Percentiles rank a stretch among this genome's conserved stretches.
These are phyloP conservation scores for Cladophialophora psammophila DNA, from an alignment of 2,329 filamentous ascomycete species.

Conservation along the genomic window DNA sequence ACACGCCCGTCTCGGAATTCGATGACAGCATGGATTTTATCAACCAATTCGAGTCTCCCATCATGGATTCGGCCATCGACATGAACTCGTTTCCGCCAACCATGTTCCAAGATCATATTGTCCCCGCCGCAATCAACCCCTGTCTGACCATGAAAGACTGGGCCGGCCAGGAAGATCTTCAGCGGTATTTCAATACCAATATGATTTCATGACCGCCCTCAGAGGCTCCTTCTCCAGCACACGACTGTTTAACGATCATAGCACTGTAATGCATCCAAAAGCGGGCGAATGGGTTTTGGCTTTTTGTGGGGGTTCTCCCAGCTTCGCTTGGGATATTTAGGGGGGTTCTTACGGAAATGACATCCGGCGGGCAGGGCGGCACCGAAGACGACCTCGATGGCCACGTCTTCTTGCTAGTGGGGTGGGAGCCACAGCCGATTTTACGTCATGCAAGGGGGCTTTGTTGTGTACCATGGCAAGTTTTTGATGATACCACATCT, in stretches of 20 bases:
- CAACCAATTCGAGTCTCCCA: conserved; percentile 38
- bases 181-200: conserved; percentile 36
- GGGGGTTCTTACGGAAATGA: background rate
- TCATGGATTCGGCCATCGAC: conserved; percentile 33
- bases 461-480: conserved; percentile 13
- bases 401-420: conserved; percentile 4
- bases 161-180: conserved; percentile 38
- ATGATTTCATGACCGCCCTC: conserved; percentile 28
- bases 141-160: conserved; percentile 41
- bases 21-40: conserved; percentile 41
- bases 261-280: conserved; percentile 31
- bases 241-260: conserved; percentile 22
- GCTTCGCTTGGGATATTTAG: background rate
- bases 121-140: conserved; percentile 38
- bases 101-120: conserved; percentile 36
- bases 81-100: conserved; percentile 24
- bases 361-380: conserved; percentile 10
- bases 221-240: background rate
- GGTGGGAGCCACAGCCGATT: background rate
- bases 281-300: conserved; percentile 25
- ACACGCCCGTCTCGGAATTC: conserved; percentile 34
- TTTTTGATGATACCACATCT: conserved; percentile 25
- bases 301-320: background rate
- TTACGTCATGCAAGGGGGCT: conserved; percentile 7
- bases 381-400: background rate